Evolutionary conservation across 768 basidiomycete species (phyloP), one percentile per base, ranked within the genome.

Genomic region (Auricularia cornea): DNA sequence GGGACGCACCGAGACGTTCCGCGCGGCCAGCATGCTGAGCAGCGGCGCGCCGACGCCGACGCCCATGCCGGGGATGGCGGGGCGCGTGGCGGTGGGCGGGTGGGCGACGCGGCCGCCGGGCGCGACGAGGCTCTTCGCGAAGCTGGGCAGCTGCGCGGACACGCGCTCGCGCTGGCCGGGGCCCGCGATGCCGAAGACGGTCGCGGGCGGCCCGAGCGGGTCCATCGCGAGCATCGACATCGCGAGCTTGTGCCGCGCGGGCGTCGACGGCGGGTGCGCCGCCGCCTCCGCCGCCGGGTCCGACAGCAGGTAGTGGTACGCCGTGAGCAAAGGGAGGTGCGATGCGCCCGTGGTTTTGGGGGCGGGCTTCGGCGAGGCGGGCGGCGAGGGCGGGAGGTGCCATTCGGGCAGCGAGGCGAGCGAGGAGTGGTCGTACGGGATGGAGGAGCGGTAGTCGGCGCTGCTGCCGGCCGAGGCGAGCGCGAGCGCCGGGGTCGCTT

Each of bases 261-360:
- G 84, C 61, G 84, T 89, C 3, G 83, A 74, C 11, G 81, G 68
- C 4, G 77, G 75, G 60, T 77, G 74, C 0, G 80, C 71, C 0
- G 84, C 76, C 0, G 86, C 82, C 1, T 87, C 86, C 67, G 90
- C 84, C 0, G 86, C 56, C 14, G 61, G 26, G 61, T 62, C 51
- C 57, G 61, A 90, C 59, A 90, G 80, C 64, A 90, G 86, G 67
- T 91, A 86, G 66, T 89, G 90, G 69, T 89, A 91, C 4, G 87
- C 89, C 14, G 78, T 76, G 51, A 89, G 72, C 32, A 91, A 81
- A 1, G 88, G 79, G 2, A 81, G 87, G 66, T 89, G 86, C 6
- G 81, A 57, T 82, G 83, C 0, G 86, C 83, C 1, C 81, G 81
- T 3, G 2, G 68, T 59, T 23, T 67, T 67, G 0, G 68, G 14